Evolutionary conservation across 768 basidiomycete species (phyloP), one percentile per base, ranked within the genome.

Genomic region (Pulveroboletus sp.): DNA sequence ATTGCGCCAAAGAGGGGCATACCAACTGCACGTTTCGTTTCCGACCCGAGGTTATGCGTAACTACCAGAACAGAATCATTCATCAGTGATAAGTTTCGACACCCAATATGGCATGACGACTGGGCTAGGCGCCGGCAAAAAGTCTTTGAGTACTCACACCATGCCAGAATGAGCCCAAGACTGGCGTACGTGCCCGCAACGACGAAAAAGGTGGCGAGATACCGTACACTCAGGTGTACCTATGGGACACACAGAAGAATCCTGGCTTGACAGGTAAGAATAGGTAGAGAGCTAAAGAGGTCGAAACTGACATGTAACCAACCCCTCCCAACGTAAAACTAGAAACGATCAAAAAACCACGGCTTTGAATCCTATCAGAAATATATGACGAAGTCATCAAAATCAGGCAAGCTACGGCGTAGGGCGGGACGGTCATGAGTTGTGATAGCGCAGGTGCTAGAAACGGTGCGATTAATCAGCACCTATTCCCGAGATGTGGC

Each of bases 401-500:
- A 30, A 76, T 60, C 11, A 69, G 45, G 10, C 74, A 63, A 1
- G 72, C 71, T 4, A 71, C 69, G 6, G 76, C 75, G 53, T 81
- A 80, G 9, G 80, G 80, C 7, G 79, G 77, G 11, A 80, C 78
- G 6, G 77, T 77, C 56, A 78, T 69, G 2, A 80, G 61, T 55
- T 80, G 77, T 0, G 74, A 72, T 37, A 74, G 50, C 4, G 76
- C 77, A 42, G 70, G 59, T 14, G 72, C 76, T 77, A 44, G 12
- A 19, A 44, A 49, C 8, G 31, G 26, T 9, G 7, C 63, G 27
- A 26, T n/a, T 7, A 11, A 19, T 55, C 31, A 47, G 31, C 19
- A 12, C 5, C 26, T 20, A 16, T 19, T 4, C 20, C 22, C 7
- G 14, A 38, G 19, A 32, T 12, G n/a, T 9, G 5, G 3, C 0